Evolutionary conservation across 495 filamentous ascomycete species (phyloP), one percentile per base, ranked within the genome.

Genomic region (Bathelium albidoporum): DNA sequence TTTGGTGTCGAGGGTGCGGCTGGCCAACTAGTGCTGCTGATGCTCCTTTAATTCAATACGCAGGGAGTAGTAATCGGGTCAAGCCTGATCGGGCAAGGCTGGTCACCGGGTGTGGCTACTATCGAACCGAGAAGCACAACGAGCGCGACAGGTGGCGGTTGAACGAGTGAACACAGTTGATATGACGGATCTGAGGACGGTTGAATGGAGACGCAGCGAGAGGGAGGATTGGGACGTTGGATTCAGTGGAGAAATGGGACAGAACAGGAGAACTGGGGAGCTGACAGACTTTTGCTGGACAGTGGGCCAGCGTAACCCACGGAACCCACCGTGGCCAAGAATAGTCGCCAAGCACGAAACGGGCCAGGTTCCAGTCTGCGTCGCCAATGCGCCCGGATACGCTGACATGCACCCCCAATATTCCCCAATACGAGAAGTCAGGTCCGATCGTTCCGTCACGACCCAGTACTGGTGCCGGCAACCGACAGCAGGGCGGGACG

Each of bases 41-140:
- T 39, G 24, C 49, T 55, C 49, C 49, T 55, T 55, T 55, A 55
- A 55, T 55, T 55, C 22, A 55, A 55, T 29, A 9, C 5, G 49
- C 49, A 55, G 49, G 49, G 49, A 55, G 16, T 7, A 24, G 49
- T 49, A 49, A 18, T 41, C 14, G 44, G 11, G 5, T 2, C 29
- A 55, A 20, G 11, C 10, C 49, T 55, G 49, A 55, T 29, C 5
- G 49, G 16, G 49, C 29, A 49, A 49, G 10, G 10, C 9, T 18
- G 11, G 43, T 9, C 43, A 49, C 43, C 10, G 43, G 43, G 9
- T 9, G 3, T 9, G 9, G 5, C 9, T 28, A n/a, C n/a, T n/a
- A n/a, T n/a, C n/a, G n/a, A n/a, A n/a, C n/a, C n/a, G n/a, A n/a
- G n/a, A n/a, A n/a, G 12, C 5, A 29, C 20, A 24, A 9, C 49